These are phyloP conservation scores for Yarrowia deformans DNA, from an alignment of 805 yeast species.

Conservation along the genomic window DNA sequence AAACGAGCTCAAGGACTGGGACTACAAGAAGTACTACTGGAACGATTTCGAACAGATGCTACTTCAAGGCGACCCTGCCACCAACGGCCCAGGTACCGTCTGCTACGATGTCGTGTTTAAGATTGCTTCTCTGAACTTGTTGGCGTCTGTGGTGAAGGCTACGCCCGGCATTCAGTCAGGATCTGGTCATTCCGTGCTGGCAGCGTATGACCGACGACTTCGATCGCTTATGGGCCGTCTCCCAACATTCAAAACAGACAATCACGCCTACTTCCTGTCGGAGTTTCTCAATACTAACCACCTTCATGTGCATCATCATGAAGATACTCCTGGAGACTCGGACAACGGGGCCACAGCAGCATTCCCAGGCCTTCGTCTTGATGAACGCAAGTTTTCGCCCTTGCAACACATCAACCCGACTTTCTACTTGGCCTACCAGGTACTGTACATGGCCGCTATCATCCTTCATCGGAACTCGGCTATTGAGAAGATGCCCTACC, in stretches of 20 bases:
- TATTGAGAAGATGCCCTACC: slow-evolving; percentile 26
- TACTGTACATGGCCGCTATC: slow-evolving; percentile 37
- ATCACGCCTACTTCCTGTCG: slow-evolving; percentile 36
- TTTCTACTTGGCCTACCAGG: slow-evolving; percentile 27
- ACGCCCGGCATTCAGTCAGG: slow-evolving; percentile 20
- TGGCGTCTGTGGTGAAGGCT: slow-evolving; percentile 36
- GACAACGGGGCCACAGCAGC: slow-evolving; percentile 15
- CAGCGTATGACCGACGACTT: slow-evolving; percentile 26
- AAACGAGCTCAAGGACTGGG: slow-evolving; percentile 39
- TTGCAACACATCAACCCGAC: slow-evolving; percentile 38
- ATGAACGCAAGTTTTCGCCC: slow-evolving; percentile 38
- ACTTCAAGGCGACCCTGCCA: slow-evolving; percentile 14
- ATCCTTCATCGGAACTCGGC: slow-evolving; percentile 28
- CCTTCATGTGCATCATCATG: slow-evolving; percentile 13
- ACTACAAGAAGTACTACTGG: slow-evolving; percentile 40
- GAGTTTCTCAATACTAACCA: slow-evolving; percentile 36
- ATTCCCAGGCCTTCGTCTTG: slow-evolving; percentile 10
- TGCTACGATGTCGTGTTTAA: slow-evolving; percentile 37
- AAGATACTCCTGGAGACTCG: slow-evolving; percentile 16
- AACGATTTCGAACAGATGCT: slow-evolving; percentile 39
- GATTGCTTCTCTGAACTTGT: slow-evolving; percentile 34
- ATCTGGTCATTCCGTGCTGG: background rate
- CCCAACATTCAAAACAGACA: slow-evolving; percentile 38
- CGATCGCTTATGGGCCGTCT: slow-evolving; percentile 19
- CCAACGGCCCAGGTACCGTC: slow-evolving; percentile 11